These are phyloP conservation scores for Phytophthora fragariae DNA, from an alignment of 352 stramenopile species.

Conservation along the genomic window DNA sequence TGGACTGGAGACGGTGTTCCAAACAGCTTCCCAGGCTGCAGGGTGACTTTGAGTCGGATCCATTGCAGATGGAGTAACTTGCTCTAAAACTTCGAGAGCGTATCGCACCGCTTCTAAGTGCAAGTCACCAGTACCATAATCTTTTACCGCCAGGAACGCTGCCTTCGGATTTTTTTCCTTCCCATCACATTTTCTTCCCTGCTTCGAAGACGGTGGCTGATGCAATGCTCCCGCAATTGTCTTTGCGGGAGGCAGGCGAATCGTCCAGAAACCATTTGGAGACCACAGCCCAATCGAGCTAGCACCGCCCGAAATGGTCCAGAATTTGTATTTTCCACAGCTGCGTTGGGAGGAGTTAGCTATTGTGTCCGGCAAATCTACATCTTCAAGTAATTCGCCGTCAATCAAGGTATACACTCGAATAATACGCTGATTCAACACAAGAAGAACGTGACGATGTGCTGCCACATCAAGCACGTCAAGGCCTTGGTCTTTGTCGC, in stretches of 20 bases:
- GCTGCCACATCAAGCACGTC: slow-evolving; percentile 41
- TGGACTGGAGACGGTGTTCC: slow-evolving; percentile 63
- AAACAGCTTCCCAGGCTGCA: slow-evolving; percentile 44
- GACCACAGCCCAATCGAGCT: slow-evolving; percentile 69
- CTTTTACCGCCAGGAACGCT: slow-evolving; percentile 51
- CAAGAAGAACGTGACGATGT: slow-evolving; percentile 39
- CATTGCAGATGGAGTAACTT: slow-evolving; percentile 35
- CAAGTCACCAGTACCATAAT: slow-evolving; percentile 56
- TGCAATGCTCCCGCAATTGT: slow-evolving; percentile 41
- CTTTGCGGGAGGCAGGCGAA: slow-evolving; percentile 62
- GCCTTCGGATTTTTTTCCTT: slow-evolving; percentile 33
- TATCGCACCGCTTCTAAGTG: slow-evolving; percentile 68
- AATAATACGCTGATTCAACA: slow-evolving; percentile 35
- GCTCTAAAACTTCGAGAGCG: slow-evolving; percentile 70
- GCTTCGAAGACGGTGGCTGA: slow-evolving; percentile 7
- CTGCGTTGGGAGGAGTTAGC: neutral
- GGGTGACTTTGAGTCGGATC: slow-evolving; percentile 41
- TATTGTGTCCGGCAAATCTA: slow-evolving; percentile 44
- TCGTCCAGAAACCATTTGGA: slow-evolving; percentile 67
- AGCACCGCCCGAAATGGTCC: slow-evolving; percentile 54
- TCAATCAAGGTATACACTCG: slow-evolving; percentile 65
- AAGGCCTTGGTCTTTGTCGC: slow-evolving; percentile 5
- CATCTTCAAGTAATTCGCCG: slow-evolving; percentile 46
- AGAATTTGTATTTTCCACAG: slow-evolving; percentile 46
- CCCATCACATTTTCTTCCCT: slow-evolving; percentile 9